Evolutionary conservation across 192 early-diverging fungal species (phyloP).

Genomic region (Pilaira anomala): DNA sequence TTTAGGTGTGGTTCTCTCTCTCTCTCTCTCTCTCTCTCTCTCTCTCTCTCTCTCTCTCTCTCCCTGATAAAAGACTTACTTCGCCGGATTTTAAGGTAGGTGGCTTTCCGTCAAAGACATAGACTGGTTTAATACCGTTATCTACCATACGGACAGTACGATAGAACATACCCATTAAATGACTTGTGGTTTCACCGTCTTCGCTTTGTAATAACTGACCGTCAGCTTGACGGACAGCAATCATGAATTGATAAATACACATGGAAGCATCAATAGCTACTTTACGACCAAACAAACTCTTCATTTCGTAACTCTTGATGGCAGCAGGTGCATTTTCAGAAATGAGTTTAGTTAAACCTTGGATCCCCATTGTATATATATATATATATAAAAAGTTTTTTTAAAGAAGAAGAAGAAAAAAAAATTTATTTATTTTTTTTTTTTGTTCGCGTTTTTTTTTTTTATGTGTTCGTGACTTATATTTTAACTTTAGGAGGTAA

Average conservation of each 20-base stretch:
- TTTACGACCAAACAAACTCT: constrained; percentile 89
- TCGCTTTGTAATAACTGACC: constrained; percentile 88
- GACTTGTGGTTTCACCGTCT: constrained; percentile 91
- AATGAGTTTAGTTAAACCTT: constrained; percentile 89
- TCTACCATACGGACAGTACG: constrained; percentile 96
- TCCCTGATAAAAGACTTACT: constrained; percentile 43
- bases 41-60: too few species aligned
- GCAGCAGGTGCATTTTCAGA: constrained; percentile 86
- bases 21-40: too few species aligned
- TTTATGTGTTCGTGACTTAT: not conserved
- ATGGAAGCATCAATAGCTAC: constrained; percentile 98
- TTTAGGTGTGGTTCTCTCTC: not conserved
- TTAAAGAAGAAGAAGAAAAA: not conserved
- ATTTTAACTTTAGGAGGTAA: constrained; percentile 41
- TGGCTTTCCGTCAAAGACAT: constrained; percentile 99
- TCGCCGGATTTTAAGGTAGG: constrained; percentile 90
- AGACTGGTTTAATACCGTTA: constrained; percentile 92
- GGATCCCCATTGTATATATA: constrained; percentile 64
- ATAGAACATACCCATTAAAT: constrained; percentile 96
- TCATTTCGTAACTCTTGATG: constrained; percentile 78
- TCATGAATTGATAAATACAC: constrained; percentile 98
- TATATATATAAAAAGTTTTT: too few species aligned
- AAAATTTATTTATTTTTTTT: not conserved
- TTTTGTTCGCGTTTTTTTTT: too few species aligned
- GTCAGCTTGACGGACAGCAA: constrained; percentile 87